These are phyloP conservation scores for Fusarium sp. DNA, from an alignment of 2,329 filamentous ascomycete species.

Conservation along the genomic window DNA sequence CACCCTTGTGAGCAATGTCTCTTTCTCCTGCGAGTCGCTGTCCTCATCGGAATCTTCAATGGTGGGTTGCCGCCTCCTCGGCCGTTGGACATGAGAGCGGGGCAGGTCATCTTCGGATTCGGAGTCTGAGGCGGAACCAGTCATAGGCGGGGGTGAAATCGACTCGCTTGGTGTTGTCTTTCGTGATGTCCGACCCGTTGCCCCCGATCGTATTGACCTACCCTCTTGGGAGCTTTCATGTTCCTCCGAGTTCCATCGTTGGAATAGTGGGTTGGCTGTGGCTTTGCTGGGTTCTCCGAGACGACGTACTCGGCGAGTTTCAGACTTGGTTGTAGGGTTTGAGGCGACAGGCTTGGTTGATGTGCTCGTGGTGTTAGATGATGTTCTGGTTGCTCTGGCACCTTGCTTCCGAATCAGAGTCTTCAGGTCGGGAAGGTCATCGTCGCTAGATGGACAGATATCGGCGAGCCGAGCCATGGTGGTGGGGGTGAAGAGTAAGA, in stretches of 20 bases:
- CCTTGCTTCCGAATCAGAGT: conserved; percentile 40
- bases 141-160: not conserved
- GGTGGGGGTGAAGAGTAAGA: not conserved
- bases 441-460: conserved; percentile 49
- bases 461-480: conserved; percentile 46
- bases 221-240: conserved; percentile 10
- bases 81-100: conserved; percentile 6
- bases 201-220: not conserved
- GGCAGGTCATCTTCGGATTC: conserved; percentile 18
- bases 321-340: conserved; percentile 38
- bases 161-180: not conserved
- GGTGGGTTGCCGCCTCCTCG: conserved; percentile 11
- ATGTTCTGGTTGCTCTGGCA: conserved; percentile 25
- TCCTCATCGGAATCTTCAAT: conserved; percentile 37
- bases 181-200: conserved; percentile 4
- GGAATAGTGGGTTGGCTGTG: conserved; percentile 45
- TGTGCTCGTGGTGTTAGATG: conserved; percentile 6
- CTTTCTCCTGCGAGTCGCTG: conserved; percentile 25
- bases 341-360: conserved; percentile 34
- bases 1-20: conserved; percentile 34
- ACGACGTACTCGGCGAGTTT: conserved; percentile 46
- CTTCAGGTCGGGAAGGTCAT: conserved; percentile 55
- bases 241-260: conserved; percentile 45
- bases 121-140: not conserved
- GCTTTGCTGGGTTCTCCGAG: conserved; percentile 39